phyloP scores from a whole-genome alignment of 352 stramenopile genomes.

The Globisporangium polare region DNA sequence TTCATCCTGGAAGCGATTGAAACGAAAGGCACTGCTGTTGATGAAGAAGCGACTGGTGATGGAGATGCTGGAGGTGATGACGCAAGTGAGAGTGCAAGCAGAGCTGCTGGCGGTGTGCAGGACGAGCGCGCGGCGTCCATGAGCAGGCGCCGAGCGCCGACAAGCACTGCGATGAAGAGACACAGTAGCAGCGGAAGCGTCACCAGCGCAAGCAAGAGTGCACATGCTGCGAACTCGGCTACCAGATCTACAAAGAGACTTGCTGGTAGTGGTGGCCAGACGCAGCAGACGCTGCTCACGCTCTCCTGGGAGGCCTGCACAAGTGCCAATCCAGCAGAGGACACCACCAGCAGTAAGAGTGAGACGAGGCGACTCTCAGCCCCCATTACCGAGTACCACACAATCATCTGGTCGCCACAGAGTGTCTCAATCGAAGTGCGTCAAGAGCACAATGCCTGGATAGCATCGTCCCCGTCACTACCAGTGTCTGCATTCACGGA shows the following conservation, averaged over 20 bases:
- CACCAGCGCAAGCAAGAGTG: neutral
- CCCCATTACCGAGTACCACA: conserved; percentile 61
- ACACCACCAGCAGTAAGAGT: neutral
- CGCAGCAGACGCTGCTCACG: conserved; percentile 54
- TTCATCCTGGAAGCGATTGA: conserved; percentile 38
- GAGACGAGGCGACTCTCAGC: conserved; percentile 7
- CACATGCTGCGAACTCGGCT: neutral
- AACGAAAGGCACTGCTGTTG: conserved; percentile 7
- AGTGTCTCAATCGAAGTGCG: conserved; percentile 1
- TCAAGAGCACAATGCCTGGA: neutral
- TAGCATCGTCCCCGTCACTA: neutral
- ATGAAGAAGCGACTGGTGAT: neutral
- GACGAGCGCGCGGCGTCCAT: conserved; percentile 12
- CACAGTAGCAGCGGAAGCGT: conserved; percentile 13
- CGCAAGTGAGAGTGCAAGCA: neutral
- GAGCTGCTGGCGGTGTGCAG: neutral
- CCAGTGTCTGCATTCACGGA: conserved; percentile 6
- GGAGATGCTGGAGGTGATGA: neutral
- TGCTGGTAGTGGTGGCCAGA: neutral
- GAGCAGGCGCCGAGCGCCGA: neutral
- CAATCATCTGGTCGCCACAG: conserved; percentile 57
- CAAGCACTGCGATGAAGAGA: conserved; percentile 3
- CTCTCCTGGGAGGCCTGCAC: conserved; percentile 46
- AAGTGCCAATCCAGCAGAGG: neutral
- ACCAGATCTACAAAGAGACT: neutral